A percentile compares a stretch with the other conserved stretches of the same genome.
phyloP scores from a whole-genome alignment of 192 early-diverging fungal species.

The Podila verticillata region DNA sequence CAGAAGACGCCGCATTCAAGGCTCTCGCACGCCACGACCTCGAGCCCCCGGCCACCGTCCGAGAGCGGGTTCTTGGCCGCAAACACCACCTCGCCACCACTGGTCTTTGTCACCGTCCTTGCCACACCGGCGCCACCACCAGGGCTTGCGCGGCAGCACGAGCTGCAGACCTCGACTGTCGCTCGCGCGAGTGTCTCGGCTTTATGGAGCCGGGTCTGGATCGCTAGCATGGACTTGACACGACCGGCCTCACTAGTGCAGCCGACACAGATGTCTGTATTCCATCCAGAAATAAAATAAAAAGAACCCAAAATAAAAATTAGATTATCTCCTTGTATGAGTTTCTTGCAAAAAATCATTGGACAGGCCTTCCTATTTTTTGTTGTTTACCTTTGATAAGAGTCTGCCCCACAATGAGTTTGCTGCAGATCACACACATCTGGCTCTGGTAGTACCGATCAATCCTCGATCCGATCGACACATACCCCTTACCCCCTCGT shows the following conservation, averaged over 20 bases:
- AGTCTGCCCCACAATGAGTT: conserved; percentile 40
- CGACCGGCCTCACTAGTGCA: conserved; percentile 18
- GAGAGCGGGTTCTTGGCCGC: not conserved
- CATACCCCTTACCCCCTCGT: conserved; percentile 28
- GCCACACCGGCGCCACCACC: conserved; percentile 14
- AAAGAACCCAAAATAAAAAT: not conserved
- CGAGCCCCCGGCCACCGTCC: conserved; percentile 9
- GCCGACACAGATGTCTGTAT: conserved; percentile 8
- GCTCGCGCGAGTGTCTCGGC: conserved; percentile 29
- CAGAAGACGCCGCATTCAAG: conserved; percentile 39
- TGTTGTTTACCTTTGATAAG: not conserved
- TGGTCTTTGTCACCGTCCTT: not conserved
- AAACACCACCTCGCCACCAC: not conserved
- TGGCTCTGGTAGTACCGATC: conserved; percentile 77
- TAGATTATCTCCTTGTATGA: not conserved
- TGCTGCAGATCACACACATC: conserved; percentile 70
- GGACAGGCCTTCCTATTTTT: not conserved
- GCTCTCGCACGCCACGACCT: conserved; percentile 47
- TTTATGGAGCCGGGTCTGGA: conserved; percentile 22
- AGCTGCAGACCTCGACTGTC: conserved; percentile 34
- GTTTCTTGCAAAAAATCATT: not conserved
- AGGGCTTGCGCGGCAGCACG: conserved; percentile 24
- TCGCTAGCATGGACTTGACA: conserved; percentile 3
- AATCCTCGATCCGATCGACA: conserved; percentile 56
- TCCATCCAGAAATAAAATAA: not conserved